Base-by-base conservation (phyloP, 768 basidiomycete species). In the Leccinellum rugosiceps region DNA sequence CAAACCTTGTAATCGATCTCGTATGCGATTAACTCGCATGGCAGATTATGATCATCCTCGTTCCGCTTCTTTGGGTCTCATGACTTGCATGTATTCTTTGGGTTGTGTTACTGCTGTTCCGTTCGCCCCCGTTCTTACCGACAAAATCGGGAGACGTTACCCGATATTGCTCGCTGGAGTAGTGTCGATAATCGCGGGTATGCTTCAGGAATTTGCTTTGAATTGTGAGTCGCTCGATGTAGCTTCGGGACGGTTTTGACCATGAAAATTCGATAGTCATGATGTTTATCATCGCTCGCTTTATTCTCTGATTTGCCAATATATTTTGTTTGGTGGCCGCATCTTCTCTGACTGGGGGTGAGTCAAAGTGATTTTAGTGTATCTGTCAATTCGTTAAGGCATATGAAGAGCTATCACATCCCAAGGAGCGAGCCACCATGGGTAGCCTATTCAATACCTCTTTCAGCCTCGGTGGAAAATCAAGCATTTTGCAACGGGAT, bases 1-100 rank as follows among this genome's bases (percentile, higher is more conserved):
- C 7, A 1, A n/a, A 47, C 26, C 19, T 4, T 28, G 44, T 43
- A 30, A 17, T 38, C n/a, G 9, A 6, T 15, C 25, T 52, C 3
- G 38, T 25, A 49, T 28, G 10, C 3, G 2, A 4, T 45, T 59
- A 15, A 57, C 48, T 15, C 0, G 25, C n/a, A 50, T 2, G 10
- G 4, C 43, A 86, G 84, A 81, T 68, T 86, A 79, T 64, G 61
- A 82, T 49, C 70, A 75, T 38, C 85, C 84, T n/a, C 76, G 77
- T 7, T 83, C 81, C 3, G 73, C 23, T 1, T 46, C 45, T 25
- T n/a, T 46, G 45, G 45, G 45, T 0, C 45, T 46, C 45, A 46
- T 46, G 45, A 6, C 7, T 14, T 46, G 13, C 14, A 46, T 46
- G 45, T 46, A 46, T 15, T 46, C 45, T 46, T 1, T 46, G 45